Percentiles rank a stretch among this genome's conserved stretches.
Conservation (phyloP, 306 rosid genomes). For the Dalbergia cultrata region DNA sequence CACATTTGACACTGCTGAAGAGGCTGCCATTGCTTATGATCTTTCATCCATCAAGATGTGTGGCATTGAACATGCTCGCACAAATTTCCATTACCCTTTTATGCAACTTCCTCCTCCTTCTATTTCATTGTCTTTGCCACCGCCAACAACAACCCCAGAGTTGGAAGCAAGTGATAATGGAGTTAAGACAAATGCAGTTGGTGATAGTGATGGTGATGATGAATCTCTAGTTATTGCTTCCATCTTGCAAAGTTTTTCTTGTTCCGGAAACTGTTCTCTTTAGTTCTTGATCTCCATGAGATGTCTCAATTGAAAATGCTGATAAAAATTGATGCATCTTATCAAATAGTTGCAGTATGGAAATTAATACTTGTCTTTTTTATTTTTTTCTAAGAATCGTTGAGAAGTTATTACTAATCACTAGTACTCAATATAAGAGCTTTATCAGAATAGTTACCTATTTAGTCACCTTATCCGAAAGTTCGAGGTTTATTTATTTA, state of each 20-base stretch:
- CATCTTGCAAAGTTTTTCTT: slow-evolving; percentile 46
- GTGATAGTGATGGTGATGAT: slow-evolving; percentile 36
- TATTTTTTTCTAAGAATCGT: too few species aligned
- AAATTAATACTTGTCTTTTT: too few species aligned
- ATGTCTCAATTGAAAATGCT: too few species aligned
- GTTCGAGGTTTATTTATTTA: too few species aligned
- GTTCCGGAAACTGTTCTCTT: slow-evolving; percentile 11
- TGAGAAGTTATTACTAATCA: too few species aligned
- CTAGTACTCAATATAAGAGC: too few species aligned
- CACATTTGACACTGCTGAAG: slow-evolving; percentile 53
- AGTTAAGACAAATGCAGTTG: slow-evolving; percentile 19
- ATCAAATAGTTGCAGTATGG: not conserved
- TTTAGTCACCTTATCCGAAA: too few species aligned
- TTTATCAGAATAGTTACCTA: too few species aligned
- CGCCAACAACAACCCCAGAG: slow-evolving; percentile 1
- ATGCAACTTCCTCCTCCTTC: slow-evolving; percentile 27
- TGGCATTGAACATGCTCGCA: slow-evolving; percentile 44
- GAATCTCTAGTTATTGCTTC: slow-evolving; percentile 53
- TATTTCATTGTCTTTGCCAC: not conserved
- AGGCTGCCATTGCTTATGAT: slow-evolving; percentile 48
- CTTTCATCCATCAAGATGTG: slow-evolving; percentile 46
- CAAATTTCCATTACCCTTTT: slow-evolving; percentile 48
- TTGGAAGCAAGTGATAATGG: slow-evolving; percentile 27
- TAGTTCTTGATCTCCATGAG: not conserved
- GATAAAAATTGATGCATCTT: not conserved